Percentiles rank a stretch among this genome's conserved stretches.
Evolutionary conservation across 2,329 filamentous ascomycete genomes (phyloP).

Genomic region (Ophiostoma triangulosporum): DNA sequence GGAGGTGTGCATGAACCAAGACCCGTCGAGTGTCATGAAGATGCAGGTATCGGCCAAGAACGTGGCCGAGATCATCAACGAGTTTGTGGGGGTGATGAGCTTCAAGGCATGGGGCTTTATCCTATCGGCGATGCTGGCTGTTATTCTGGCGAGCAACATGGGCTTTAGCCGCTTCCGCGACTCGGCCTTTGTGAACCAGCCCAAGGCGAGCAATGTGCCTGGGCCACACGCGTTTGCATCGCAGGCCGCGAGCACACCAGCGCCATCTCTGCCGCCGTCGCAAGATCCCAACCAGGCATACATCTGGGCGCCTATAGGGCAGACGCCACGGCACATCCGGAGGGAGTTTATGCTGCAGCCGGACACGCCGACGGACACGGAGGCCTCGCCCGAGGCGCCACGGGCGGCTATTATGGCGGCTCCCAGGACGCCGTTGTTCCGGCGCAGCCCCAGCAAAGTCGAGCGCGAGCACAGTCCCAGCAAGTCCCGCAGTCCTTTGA

Average conservation of each 20-base stretch:
- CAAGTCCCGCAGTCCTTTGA: constrained; percentile 30
- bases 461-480: constrained; percentile 35
- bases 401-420: constrained; percentile 28
- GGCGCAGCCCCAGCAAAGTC: constrained; percentile 35
- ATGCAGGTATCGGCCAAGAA: constrained; percentile 75
- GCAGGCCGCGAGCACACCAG: constrained; percentile 13
- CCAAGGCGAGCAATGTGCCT: constrained; percentile 8
- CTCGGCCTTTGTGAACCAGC: constrained; percentile 14
- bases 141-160: constrained; percentile 37
- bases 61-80: constrained; percentile 85
- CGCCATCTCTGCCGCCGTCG: constrained; percentile 17
- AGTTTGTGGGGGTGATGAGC: constrained; percentile 81
- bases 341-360: constrained; percentile 27
- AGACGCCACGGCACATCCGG: constrained; percentile 34
- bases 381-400: constrained; percentile 31
- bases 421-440: constrained; percentile 31
- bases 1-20: constrained; percentile 76
- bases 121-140: constrained; percentile 33
- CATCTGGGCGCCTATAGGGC: constrained; percentile 34
- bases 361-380: constrained; percentile 37
- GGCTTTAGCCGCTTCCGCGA: constrained; percentile 26
- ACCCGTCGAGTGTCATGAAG: constrained; percentile 63
- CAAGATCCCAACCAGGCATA: constrained; percentile 28
- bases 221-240: constrained; percentile 16
- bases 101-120: constrained; percentile 56